Evolutionary conservation across 2,329 filamentous ascomycete species (phyloP), one percentile per base, ranked within the genome.

Genomic region (Clarireedia sp.): DNA sequence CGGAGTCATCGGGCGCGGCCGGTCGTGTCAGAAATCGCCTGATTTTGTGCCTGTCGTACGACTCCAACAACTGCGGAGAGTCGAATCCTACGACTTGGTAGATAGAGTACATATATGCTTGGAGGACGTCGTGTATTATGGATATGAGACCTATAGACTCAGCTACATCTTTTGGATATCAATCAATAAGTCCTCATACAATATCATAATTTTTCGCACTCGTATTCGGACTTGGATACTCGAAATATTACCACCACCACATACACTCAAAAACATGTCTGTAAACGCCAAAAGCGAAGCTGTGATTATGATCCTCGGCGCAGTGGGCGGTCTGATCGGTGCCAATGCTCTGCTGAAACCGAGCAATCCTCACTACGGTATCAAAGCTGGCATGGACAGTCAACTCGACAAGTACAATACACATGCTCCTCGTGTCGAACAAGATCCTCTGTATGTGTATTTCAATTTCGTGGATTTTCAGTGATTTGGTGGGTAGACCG

Each of bases 371-470:
- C 53, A 55, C 14, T 40, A 51, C 3, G 37, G 41, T 17, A 55
- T 55, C 40, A 55, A 51, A 7, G 48, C 33, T 1, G n/a, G 53
- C 2, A 55, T 55, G 53, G 47, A 55, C 9, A 14, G 26, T 4
- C 37, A 55, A 17, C 37, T 55, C 17, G 36, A 51, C 17, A 17
- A 41, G 6, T 51, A 38, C 9, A 55, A 55, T 46, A 36, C 16
- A 12, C 48, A 40, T 55, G 38, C 17, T 41, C 16, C 38, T 41
- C 38, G 38, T 17, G 45, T 46, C 5, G 53, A 51, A 4, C 53
- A 55, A 29, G 29, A 55, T 38, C 40, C 47, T 38, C 12, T 36
- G 53, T 55, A 55, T 55, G 53, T 51, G 16, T 19, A 44, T 51
- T 51, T n/a, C 21, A 8, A 1, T 54, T 54, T 46, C 8, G 23